Evolutionary conservation across 139 green algal species (phyloP).

Genomic region (Tetratostichococcus sp.): DNA sequence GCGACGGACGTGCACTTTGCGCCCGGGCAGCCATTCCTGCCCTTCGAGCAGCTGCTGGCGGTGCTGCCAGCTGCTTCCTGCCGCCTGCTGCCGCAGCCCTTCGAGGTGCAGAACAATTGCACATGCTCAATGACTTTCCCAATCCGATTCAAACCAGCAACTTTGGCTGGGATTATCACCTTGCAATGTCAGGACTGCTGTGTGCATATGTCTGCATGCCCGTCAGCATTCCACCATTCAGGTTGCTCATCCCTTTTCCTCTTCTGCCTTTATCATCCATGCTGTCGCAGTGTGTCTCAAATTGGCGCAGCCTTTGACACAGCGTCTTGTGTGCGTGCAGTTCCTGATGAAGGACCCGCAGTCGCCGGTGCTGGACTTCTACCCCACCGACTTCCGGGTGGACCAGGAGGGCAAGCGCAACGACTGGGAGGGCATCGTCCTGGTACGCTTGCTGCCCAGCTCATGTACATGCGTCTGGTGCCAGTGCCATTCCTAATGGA

Average conservation of each 20-base stretch:
- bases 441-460: conserved; percentile 37
- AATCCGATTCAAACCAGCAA: no score
- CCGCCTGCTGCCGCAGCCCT: conserved; percentile 72
- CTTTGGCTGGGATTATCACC: no score
- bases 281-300: no score
- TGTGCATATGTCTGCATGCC: no score
- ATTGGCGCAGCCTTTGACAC: no score
- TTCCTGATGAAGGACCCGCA: conserved; percentile 68
- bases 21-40: conserved; percentile 73
- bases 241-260: no score
- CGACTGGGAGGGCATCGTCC: conserved; percentile 87
- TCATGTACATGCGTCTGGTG: neutral
- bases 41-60: conserved; percentile 89
- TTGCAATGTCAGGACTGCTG: no score
- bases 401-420: conserved; percentile 91
- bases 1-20: conserved; percentile 43
- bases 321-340: conserved; percentile 7
- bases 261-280: no score
- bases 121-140: no score
- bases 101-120: conserved; percentile 27
- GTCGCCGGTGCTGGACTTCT: conserved; percentile 88
- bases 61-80: conserved; percentile 71
- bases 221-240: no score
- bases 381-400: conserved; percentile 71
- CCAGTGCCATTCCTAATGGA: no score